A percentile compares a stretch with the other conserved stretches of the same genome.
Conservation (phyloP, 352 stramenopile genomes). For the Globisporangium uncinulatum region DNA sequence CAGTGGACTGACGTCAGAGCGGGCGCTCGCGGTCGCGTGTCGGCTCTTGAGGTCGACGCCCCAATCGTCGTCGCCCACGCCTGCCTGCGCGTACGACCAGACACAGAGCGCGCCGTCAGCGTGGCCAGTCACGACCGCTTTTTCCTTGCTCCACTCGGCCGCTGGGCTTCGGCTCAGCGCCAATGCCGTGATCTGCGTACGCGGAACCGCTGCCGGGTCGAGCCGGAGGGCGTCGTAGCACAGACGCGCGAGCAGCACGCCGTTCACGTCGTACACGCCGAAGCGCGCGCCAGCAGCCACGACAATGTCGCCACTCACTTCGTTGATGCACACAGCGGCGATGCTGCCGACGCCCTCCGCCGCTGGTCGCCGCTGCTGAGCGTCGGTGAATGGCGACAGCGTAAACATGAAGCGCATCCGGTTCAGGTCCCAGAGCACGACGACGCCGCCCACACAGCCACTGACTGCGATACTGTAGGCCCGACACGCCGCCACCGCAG, state of each 20-base stretch:
- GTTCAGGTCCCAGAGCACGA: slow-evolving; percentile 71
- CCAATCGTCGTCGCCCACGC: slow-evolving; percentile 34
- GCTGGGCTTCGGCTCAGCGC: slow-evolving; percentile 41
- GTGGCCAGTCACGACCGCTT: slow-evolving; percentile 58
- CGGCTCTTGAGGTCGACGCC: slow-evolving; percentile 44
- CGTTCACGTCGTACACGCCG: slow-evolving; percentile 67
- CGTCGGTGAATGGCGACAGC: slow-evolving; percentile 20
- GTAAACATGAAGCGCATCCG: slow-evolving; percentile 47
- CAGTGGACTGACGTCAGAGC: slow-evolving; percentile 6
- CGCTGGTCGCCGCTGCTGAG: background rate
- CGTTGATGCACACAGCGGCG: slow-evolving; percentile 53
- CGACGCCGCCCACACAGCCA: slow-evolving; percentile 42
- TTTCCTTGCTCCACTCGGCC: slow-evolving; percentile 58
- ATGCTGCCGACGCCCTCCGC: slow-evolving; percentile 12
- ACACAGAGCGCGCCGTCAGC: slow-evolving; percentile 53
- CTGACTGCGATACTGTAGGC: slow-evolving; percentile 63
- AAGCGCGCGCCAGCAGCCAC: slow-evolving; percentile 43
- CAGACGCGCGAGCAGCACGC: slow-evolving; percentile 40
- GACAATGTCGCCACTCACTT: slow-evolving; percentile 56
- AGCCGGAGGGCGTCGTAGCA: slow-evolving; percentile 40
- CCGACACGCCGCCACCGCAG: slow-evolving; percentile 45
- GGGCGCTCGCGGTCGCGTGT: slow-evolving; percentile 23
- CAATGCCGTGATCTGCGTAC: slow-evolving; percentile 33
- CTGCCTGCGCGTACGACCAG: slow-evolving; percentile 56
- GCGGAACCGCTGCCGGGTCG: slow-evolving; percentile 24